Percentiles rank a stretch among this genome's conserved stretches.
These are phyloP conservation scores for Fusarium sp. DNA, from an alignment of 2,329 filamentous ascomycete genomes.

Conservation along the genomic window DNA sequence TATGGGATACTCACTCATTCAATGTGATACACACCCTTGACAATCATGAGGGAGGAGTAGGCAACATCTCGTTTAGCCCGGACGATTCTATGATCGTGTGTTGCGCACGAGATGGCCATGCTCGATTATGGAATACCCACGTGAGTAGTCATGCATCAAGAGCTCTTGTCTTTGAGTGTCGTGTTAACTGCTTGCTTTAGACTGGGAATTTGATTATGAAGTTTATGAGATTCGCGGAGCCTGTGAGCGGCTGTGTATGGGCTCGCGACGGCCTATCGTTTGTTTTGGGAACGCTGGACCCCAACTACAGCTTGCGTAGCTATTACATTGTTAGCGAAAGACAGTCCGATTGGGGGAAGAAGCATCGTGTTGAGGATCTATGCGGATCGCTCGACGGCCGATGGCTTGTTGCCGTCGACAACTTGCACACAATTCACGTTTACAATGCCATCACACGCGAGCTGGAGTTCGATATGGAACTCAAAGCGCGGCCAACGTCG, in stretches of 20 bases:
- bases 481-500: constrained; percentile 75
- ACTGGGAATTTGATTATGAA: constrained; percentile 70
- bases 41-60: constrained; percentile 75
- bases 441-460: constrained; percentile 82
- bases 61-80: constrained; percentile 89
- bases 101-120: constrained; percentile 78
- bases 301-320: constrained; percentile 70
- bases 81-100: constrained; percentile 88
- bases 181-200: constrained; percentile 51
- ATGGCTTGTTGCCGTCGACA: constrained; percentile 81
- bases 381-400: constrained; percentile 83
- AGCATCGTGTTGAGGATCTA: constrained; percentile 82
- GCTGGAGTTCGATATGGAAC: constrained; percentile 76
- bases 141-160: constrained; percentile 56
- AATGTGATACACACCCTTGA: constrained; percentile 68
- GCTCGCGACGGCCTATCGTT: constrained; percentile 79
- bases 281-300: constrained; percentile 80
- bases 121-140: constrained; percentile 77
- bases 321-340: constrained; percentile 71
- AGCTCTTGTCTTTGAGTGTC: not conserved
- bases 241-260: constrained; percentile 92
- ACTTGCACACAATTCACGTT: constrained; percentile 75
- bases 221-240: constrained; percentile 78
- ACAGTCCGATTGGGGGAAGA: constrained; percentile 72
- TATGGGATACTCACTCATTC: constrained; percentile 83